Percentiles rank a stretch among this genome's conserved stretches.
phyloP scores from a whole-genome alignment of 2,329 filamentous ascomycete species.

The Diplodia seriata region DNA sequence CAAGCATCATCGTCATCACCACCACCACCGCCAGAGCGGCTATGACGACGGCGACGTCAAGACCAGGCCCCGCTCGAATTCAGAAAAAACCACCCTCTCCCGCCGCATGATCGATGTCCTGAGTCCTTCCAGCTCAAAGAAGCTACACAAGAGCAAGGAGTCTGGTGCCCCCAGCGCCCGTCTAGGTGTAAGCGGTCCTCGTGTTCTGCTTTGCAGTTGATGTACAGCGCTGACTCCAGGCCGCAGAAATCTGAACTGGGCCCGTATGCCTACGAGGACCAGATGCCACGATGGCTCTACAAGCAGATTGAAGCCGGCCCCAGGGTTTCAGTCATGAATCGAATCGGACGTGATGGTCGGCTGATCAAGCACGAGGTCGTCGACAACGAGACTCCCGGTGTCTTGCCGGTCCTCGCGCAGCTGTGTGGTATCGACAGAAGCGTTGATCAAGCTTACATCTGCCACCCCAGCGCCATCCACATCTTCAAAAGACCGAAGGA shows the following conservation, averaged over 20 bases:
- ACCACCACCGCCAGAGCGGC: background rate
- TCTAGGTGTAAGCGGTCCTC: slow-evolving; percentile 44
- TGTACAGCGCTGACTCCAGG: background rate
- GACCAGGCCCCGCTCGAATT: slow-evolving; percentile 34
- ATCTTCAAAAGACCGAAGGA: slow-evolving; percentile 81
- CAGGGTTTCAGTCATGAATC: slow-evolving; percentile 48
- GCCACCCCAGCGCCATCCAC: slow-evolving; percentile 76
- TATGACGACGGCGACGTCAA: slow-evolving; percentile 35
- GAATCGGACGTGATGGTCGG: slow-evolving; percentile 52
- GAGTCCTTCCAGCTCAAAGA: slow-evolving; percentile 43
- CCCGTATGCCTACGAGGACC: slow-evolving; percentile 56
- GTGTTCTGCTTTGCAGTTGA: too few relatives aligned
- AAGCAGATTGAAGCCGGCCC: slow-evolving; percentile 51
- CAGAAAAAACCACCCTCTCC: slow-evolving; percentile 45
- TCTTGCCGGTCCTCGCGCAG: slow-evolving; percentile 56
- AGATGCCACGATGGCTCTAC: slow-evolving; percentile 54
- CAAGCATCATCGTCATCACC: background rate
- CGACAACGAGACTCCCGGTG: slow-evolving; percentile 54
- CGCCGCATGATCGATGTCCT: slow-evolving; percentile 47
- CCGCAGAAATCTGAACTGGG: slow-evolving; percentile 53
- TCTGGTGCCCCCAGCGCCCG: slow-evolving; percentile 37
- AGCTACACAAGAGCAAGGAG: slow-evolving; percentile 34
- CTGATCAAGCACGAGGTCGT: slow-evolving; percentile 51
- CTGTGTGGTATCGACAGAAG: slow-evolving; percentile 64
- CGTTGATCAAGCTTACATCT: slow-evolving; percentile 78